Evolutionary conservation across 2,329 filamentous ascomycete genomes (phyloP), one percentile per base, ranked within the genome.

Genomic region (Ophidiomyces ophidiicola): DNA sequence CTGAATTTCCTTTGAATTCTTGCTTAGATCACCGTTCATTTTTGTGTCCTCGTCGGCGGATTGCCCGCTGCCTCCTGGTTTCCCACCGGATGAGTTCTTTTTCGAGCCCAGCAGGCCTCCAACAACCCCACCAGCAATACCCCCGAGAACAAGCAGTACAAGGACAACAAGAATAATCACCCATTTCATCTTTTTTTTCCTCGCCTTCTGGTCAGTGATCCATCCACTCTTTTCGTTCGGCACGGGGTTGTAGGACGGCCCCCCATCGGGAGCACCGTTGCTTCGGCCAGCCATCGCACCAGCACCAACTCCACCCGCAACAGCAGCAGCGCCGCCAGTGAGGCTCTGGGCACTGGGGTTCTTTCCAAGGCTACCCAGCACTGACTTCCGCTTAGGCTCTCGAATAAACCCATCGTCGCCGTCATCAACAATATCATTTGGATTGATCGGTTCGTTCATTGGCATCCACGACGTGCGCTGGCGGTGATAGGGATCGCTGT

Each of bases 341-440:
- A 49, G 28, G 17, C 37, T 46, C 24, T 53, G 48, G 37, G 47
- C 43, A 30, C 43, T 69, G 15, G 68, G 65, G 26, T 66, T 50
- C 31, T 47, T 63, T 6, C 69, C 68, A n/a, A 40, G 32, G 17
- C 23, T 29, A 43, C 72, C 76, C 24, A 80, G 59, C 56, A 79
- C 71, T 24, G 80, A 77, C 47, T 67, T 71, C 44, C 72, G 69
- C 56, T 68, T 64, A 3, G 38, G 38, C 52, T 54, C 33, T 57
- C 63, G 49, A 72, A 78, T 69, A 36, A 90, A 70, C 1, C 81
- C 85, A 55, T 93, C 87, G 52, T 94, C 87, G 19, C 83, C 85
- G 53, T 94, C 87, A 56, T 94, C 87, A 15, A 73, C 74, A 47
- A 94, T 87, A 10, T 79, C 77, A 52, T 82, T 76, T 2, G 86